A percentile compares a stretch with the other conserved stretches of the same genome.
Evolutionary conservation across 768 basidiomycete species (phyloP).

Genomic region (Gloeopeniophorella convolvens): DNA sequence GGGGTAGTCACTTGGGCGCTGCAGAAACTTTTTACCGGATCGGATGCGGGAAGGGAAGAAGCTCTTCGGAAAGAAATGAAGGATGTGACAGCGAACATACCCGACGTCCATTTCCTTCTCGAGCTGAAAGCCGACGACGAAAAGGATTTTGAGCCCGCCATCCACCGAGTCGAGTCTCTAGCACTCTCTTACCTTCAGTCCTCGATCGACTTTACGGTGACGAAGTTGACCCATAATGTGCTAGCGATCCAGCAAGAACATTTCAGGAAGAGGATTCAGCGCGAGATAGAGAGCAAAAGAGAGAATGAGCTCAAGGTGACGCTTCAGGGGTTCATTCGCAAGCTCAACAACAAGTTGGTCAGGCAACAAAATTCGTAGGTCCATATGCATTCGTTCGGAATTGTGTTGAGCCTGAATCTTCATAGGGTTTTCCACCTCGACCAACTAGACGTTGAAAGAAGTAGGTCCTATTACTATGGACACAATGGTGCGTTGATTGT

Average conservation of each 20-base stretch:
- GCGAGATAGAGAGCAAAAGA: constrained; percentile 1
- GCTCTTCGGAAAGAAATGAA: constrained; percentile 3
- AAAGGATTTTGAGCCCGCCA: not conserved
- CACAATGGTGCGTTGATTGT: not conserved
- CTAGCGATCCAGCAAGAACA: constrained; percentile 4
- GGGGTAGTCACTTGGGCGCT: not conserved
- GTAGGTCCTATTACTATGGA: not conserved
- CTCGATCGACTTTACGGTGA: constrained; percentile 1
- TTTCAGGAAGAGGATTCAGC: not conserved
- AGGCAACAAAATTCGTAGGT: constrained; percentile 3
- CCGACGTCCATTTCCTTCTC: constrained; percentile 11
- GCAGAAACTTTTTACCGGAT: not conserved
- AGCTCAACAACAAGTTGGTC: not conserved
- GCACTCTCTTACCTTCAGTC: constrained; percentile 1
- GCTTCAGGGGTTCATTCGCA: constrained; percentile 3
- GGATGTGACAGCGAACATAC: not conserved
- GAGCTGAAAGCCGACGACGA: not conserved
- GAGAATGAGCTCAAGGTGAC: not conserved
- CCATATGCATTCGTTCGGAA: not conserved
- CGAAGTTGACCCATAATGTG: not conserved
- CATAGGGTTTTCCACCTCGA: not conserved
- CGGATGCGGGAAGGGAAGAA: not conserved
- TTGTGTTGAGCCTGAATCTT: not conserved
- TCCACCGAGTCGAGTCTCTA: not conserved
- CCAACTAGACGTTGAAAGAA: not conserved